A percentile compares a stretch with the other conserved stretches of the same genome.
phyloP scores from a whole-genome alignment of 139 green algal genomes.

The Pseudopediastrum boryanum region DNA sequence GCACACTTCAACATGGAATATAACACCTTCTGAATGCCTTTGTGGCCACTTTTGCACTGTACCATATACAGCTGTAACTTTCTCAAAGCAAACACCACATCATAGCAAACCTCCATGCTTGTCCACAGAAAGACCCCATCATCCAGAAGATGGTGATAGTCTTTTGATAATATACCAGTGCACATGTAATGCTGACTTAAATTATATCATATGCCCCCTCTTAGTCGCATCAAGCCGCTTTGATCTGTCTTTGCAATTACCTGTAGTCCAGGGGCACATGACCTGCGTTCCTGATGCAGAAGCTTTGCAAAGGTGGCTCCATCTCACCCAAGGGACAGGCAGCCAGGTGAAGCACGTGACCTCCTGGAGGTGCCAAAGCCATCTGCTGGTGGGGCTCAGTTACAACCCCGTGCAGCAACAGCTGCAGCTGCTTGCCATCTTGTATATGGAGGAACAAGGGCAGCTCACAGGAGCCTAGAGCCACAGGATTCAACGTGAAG shows the following conservation, averaged over 20 bases:
- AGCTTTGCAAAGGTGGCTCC: conserved; percentile 57
- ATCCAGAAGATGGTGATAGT: neutral
- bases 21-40: too few relatives aligned
- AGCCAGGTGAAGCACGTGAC: conserved; percentile 48
- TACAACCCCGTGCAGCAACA: conserved; percentile 63
- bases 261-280: conserved; percentile 45
- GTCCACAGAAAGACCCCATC: too few relatives aligned
- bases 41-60: too few relatives aligned
- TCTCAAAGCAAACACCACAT: too few relatives aligned
- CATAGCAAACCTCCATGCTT: too few relatives aligned
- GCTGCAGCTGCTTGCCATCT: conserved; percentile 67
- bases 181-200: neutral
- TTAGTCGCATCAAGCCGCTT: neutral
- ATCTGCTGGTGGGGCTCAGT: conserved; percentile 34
- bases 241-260: neutral
- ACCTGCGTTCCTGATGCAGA: conserved; percentile 60
- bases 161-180: too few relatives aligned
- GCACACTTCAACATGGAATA: too few relatives aligned
- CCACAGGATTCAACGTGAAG: conserved; percentile 30
- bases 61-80: too few relatives aligned
- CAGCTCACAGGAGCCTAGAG: conserved; percentile 54
- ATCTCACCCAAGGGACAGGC: conserved; percentile 63
- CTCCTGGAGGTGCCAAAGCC: conserved; percentile 39
- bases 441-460: conserved; percentile 63
- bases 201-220: neutral